A percentile compares a stretch with the other conserved stretches of the same genome.
phyloP scores from a whole-genome alignment of 129 eudicot species.

The Erigeron canadensis region DNA sequence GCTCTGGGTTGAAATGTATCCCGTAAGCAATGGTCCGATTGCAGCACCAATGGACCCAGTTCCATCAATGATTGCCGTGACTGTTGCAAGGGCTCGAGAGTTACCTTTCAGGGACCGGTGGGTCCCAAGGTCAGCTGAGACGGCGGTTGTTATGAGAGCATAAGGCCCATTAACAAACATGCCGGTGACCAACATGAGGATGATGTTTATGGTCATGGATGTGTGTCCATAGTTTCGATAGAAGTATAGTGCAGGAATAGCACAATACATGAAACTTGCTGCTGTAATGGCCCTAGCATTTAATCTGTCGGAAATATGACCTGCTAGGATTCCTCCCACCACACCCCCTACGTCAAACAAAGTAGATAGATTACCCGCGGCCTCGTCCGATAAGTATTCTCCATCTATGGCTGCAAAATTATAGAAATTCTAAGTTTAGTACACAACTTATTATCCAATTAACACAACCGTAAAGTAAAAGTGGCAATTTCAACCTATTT shows the following conservation, averaged over 20 bases:
- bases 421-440: neutral
- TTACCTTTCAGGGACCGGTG: constrained; percentile 85
- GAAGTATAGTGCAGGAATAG: constrained; percentile 83
- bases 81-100: constrained; percentile 87
- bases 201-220: constrained; percentile 59
- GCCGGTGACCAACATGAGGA: constrained; percentile 76
- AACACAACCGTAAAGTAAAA: neutral
- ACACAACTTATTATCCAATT: neutral
- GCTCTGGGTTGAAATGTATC: constrained; percentile 71
- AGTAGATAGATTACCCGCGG: constrained; percentile 51
- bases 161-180: constrained; percentile 95
- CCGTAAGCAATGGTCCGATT: constrained; percentile 85
- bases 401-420: constrained; percentile 13
- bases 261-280: constrained; percentile 89
- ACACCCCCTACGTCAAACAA: constrained; percentile 86
- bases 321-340: constrained; percentile 90
- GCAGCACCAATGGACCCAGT: constrained; percentile 98
- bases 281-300: constrained; percentile 95
- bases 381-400: constrained; percentile 54
- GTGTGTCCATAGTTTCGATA: constrained; percentile 77
- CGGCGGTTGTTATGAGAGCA: constrained; percentile 96
- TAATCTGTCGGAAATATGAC: constrained; percentile 78
- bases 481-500: neutral
- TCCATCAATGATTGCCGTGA: constrained; percentile 92
- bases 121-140: constrained; percentile 96